Evolutionary conservation across 1,139 yeast genomes (phyloP), one percentile per base, ranked within the genome.

Genomic region (Sugiyamaella neomexicana): DNA sequence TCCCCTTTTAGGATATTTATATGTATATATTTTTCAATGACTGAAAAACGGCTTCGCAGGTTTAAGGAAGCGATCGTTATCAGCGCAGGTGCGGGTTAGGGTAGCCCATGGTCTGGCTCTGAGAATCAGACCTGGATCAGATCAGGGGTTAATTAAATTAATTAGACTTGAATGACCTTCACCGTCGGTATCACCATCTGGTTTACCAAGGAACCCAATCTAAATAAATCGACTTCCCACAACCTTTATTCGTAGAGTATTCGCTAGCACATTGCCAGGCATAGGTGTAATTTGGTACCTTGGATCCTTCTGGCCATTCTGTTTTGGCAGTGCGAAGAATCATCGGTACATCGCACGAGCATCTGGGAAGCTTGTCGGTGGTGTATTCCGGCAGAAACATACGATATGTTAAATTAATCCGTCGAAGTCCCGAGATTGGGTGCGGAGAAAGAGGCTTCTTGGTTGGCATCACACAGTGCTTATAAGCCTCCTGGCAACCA

Each of bases 401-500:
- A 36, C 95, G 69, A 64, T 80, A 85, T 0, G 95, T 86, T 44
- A 86, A 66, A 61, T 83, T 86, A 60, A 83, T 77, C 49, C 95
- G 70, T 2, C 75, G 59, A 2, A 73, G 61, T 0, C 83, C 85
- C 0, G 83, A 68, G 0, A 77, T 67, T 0, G 80, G 77, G 63
- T 85, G 83, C 0, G 70, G 68, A 7, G 64, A 67, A 4, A 72
- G 56, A 6, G 61, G 50, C 62, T 57, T 66, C 13, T 69, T 66
- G 56, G 69, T 71, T 40, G 73, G 76, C 47, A 75, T 78, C 23
- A 82, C 74, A 55, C 80, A 71, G 63, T 86, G 91, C 61, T 82
- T 85, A 66, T 71, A 86, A 47, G 79, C 79, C 60, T 86, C 95
- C 65, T 86, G 95, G 58, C 87, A 82, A 1, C 89, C 89, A 0